Conservation (phyloP, 352 stramenopile species). For the Globisporangium echinulatum region DNA sequence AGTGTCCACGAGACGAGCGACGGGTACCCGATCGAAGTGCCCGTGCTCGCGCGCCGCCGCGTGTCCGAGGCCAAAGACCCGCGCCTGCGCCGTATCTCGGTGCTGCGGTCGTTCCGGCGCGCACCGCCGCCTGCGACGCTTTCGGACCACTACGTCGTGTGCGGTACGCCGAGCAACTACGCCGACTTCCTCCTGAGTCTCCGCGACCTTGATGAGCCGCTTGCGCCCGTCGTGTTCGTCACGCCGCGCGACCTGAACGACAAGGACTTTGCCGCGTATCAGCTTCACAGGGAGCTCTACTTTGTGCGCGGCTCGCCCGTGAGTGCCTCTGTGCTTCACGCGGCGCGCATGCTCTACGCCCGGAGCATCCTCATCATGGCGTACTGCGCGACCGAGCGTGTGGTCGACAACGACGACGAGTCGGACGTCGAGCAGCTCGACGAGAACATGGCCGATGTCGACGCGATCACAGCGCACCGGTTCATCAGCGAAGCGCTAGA, state of each 20-base stretch:
- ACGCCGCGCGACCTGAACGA: conserved; percentile 41
- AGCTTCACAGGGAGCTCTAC: conserved; percentile 44
- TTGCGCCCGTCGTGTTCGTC: conserved; percentile 44
- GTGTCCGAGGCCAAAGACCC: conserved; percentile 3
- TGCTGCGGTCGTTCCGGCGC: conserved; percentile 28
- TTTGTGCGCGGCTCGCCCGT: conserved; percentile 67
- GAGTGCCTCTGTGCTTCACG: conserved; percentile 49
- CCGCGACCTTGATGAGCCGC: conserved; percentile 33
- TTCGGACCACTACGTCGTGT: conserved; percentile 52
- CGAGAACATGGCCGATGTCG: conserved; percentile 72
- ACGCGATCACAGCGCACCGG: conserved; percentile 69
- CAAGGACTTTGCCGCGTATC: conserved; percentile 36
- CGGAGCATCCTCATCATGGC: conserved; percentile 70
- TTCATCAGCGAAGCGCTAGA: conserved; percentile 56
- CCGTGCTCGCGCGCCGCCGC: conserved; percentile 1
- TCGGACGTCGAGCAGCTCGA: conserved; percentile 32
- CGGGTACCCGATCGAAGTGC: not conserved
- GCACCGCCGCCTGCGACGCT: conserved; percentile 25
- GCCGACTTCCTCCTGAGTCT: conserved; percentile 45
- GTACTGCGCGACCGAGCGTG: conserved; percentile 32
- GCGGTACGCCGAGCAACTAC: conserved; percentile 59
- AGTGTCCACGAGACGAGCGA: not conserved
- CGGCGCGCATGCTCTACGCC: conserved; percentile 44
- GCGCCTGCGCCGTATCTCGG: conserved; percentile 23
- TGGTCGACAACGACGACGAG: conserved; percentile 14